These are phyloP conservation scores for Gracilaria caudata DNA, from an alignment of 23 red algal species.

Conservation along the genomic window DNA sequence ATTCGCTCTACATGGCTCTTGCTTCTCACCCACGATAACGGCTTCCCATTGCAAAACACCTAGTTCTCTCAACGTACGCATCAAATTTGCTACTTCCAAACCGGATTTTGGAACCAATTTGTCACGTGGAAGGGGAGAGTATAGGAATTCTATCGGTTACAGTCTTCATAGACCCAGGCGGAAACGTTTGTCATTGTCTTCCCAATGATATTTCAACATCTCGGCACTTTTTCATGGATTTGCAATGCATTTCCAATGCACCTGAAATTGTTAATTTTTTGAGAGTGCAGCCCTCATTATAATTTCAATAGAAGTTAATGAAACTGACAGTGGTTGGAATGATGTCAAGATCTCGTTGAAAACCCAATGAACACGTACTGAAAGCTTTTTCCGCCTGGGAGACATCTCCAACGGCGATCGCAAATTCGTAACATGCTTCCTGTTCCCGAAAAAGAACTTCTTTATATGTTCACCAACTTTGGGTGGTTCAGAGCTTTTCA, in stretches of 20 bases:
- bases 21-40: background rate
- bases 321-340: too few species aligned
- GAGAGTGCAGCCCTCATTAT: too few species aligned
- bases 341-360: too few species aligned
- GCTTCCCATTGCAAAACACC: conserved; percentile 7
- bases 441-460: background rate
- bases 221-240: too few species aligned
- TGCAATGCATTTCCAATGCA: too few species aligned
- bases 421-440: background rate
- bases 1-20: background rate
- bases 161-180: background rate
- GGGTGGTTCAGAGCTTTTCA: background rate
- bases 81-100: background rate
- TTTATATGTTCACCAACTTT: background rate
- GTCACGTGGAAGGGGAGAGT: background rate
- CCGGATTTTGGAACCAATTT: background rate
- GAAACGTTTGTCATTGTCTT: too few species aligned
- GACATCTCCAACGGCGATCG: background rate
- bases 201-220: too few species aligned
- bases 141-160: conserved; percentile 22
- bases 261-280: too few species aligned
- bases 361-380: too few species aligned
- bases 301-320: too few species aligned
- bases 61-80: background rate
- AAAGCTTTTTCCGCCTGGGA: too few species aligned